A percentile compares a stretch with the other conserved stretches of the same genome.
Evolutionary conservation across 371 early-diverging fungal genomes (phyloP).

Genomic region (Thermomucor indicae-seudaticae): DNA sequence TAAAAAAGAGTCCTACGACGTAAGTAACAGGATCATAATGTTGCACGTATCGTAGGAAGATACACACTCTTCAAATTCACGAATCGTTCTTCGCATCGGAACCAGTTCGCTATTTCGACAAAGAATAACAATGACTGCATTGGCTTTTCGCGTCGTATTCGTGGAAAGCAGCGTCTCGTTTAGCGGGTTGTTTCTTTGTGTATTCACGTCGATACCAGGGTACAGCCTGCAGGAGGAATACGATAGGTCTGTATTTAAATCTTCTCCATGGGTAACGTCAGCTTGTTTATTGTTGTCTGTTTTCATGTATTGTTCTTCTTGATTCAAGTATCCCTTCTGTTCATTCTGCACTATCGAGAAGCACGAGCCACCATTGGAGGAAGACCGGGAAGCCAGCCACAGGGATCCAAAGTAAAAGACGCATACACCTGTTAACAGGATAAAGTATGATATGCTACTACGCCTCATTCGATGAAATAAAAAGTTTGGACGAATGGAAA

Average conservation of each 20-base stretch:
- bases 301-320: neutral
- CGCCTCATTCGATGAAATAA: no score
- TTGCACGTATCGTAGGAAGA: neutral
- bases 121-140: constrained; percentile 56
- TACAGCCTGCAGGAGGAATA: neutral
- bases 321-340: neutral
- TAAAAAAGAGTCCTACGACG: neutral
- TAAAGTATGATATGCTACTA: neutral
- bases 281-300: neutral
- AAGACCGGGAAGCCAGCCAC: neutral
- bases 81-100: constrained; percentile 66
- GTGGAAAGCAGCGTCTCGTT: no score
- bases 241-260: no score
- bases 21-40: neutral
- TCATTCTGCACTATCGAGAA: neutral
- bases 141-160: no score
- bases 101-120: constrained; percentile 75
- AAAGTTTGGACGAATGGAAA: no score
- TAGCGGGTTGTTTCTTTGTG: neutral
- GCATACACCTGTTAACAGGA: neutral
- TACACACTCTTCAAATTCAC: constrained; percentile 70
- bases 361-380: neutral
- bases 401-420: constrained; percentile 14
- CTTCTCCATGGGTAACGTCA: neutral
- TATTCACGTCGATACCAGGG: neutral